phyloP scores from a whole-genome alignment of 2,329 filamentous ascomycete genomes.

The Cladosporium sp. region DNA sequence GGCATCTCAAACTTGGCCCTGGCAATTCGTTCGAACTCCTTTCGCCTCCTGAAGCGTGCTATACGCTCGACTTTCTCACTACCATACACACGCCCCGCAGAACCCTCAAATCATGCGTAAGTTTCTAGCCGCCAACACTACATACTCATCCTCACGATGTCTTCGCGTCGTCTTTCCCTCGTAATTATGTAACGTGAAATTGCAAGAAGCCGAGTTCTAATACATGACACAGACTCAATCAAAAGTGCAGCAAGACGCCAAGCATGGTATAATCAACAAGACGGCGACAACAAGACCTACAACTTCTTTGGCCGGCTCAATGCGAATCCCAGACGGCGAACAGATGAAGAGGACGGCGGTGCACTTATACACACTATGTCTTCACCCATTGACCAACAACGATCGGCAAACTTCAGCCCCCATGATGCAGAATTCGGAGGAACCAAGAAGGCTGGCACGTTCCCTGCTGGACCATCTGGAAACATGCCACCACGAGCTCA shows the following conservation, averaged over 20 bases:
- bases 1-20: too few relatives aligned
- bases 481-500: not conserved
- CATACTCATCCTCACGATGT: not conserved
- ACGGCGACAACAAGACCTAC: constrained; percentile 19
- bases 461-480: constrained; percentile 11
- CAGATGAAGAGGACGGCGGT: constrained; percentile 22
- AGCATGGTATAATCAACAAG: constrained; percentile 27
- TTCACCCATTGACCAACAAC: constrained; percentile 17
- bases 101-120: not conserved
- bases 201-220: not conserved
- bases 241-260: constrained; percentile 25
- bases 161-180: not conserved
- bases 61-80: not conserved
- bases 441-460: constrained; percentile 21
- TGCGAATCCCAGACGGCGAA: constrained; percentile 11
- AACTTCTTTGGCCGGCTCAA: constrained; percentile 26
- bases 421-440: constrained; percentile 6
- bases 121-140: not conserved
- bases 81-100: not conserved
- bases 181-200: not conserved
- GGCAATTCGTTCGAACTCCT: too few relatives aligned
- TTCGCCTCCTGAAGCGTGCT: not conserved
- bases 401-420: not conserved
- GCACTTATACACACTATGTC: constrained; percentile 15
- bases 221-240: constrained; percentile 22